Evolutionary conservation across 2,329 filamentous ascomycete genomes (phyloP), one percentile per base, ranked within the genome.

Genomic region (Xylariomycetidae sp.): DNA sequence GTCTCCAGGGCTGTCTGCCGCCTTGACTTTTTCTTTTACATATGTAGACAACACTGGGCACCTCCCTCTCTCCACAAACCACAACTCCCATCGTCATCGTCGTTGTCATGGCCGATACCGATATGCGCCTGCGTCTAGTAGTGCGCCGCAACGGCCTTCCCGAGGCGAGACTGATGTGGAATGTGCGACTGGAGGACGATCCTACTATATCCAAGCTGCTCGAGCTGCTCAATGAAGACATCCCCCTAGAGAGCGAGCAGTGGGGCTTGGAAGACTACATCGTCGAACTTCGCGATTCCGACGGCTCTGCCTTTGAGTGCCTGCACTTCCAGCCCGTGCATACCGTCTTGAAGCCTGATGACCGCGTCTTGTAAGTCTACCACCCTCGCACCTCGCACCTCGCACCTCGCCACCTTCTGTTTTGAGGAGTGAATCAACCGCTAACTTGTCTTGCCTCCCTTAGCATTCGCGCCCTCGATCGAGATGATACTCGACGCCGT

Each of bases 191-290:
- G 46, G 62, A 69, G 33, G 65, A 69, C 11, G 71, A 80, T 28
- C 71, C 80, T 33, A 94, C 87, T 3, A 71, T 95, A 40, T 74
- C 85, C 18, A 78, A 83, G 46, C 74, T 96, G 3, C 69, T 96
- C 23, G 78, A 85, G 43, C 75, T 87, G 40, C 69, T 96, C 46
- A 89, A 94, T 59, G 77, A 85, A 27, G 72, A 85, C 12, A 67
- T 96, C 2, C 88, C 89, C 0, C 75, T 97, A 0, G 88, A 95
- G 63, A 80, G 81, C 36, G 71, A 72, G 25, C 70, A 88, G 39
- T 95, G 88, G 87, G 88, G 87, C 0, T 63, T 95, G 4, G 89
- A 96, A 51, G 87, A 96, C 56, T 97, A 97, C 58, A 76, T 76
- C 7, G 86, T 95, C 18, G 85, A 94, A 59, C 70, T 95, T 4